phyloP scores from a whole-genome alignment of 768 basidiomycete genomes.

The Trametes meyenii region DNA sequence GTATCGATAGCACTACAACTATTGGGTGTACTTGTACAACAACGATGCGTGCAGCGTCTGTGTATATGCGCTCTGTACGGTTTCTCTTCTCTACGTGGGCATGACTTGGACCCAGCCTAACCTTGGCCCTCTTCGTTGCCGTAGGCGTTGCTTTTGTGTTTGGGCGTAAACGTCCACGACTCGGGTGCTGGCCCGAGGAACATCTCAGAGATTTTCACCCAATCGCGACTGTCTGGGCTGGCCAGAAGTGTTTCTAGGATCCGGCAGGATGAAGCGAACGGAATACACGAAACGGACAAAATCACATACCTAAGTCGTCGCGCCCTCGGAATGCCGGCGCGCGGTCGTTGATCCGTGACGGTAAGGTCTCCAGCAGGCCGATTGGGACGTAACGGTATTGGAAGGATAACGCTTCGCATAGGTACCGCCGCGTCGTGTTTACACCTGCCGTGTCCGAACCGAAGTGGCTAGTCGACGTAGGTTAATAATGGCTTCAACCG shows the following conservation, averaged over 20 bases:
- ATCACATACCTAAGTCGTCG: slow-evolving; percentile 71
- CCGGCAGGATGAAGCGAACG: neutral
- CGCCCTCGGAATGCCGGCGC: slow-evolving; percentile 87
- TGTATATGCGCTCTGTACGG: neutral
- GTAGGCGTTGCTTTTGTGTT: slow-evolving; percentile 91
- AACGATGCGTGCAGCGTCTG: neutral
- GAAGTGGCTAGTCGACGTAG: slow-evolving; percentile 58
- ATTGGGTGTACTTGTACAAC: slow-evolving; percentile 3
- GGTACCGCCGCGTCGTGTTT: slow-evolving; percentile 88
- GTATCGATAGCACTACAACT: neutral
- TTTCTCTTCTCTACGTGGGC: neutral
- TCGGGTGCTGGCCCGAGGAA: slow-evolving; percentile 89
- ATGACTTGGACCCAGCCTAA: slow-evolving; percentile 22
- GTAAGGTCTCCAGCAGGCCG: slow-evolving; percentile 83
- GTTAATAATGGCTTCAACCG: slow-evolving; percentile 3
- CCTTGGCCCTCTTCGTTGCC: slow-evolving; percentile 63
- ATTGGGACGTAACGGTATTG: slow-evolving; percentile 96
- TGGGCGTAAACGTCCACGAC: slow-evolving; percentile 84
- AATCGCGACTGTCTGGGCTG: slow-evolving; percentile 77
- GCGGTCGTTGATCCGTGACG: slow-evolving; percentile 86
- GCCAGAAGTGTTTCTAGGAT: slow-evolving; percentile 78
- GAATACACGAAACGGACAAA: neutral
- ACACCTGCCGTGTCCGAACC: slow-evolving; percentile 88
- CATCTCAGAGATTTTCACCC: slow-evolving; percentile 95
- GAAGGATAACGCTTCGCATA: slow-evolving; percentile 95